phyloP scores from a whole-genome alignment of 2,329 filamentous ascomycete species.

The Calonectria hongkongensis region DNA sequence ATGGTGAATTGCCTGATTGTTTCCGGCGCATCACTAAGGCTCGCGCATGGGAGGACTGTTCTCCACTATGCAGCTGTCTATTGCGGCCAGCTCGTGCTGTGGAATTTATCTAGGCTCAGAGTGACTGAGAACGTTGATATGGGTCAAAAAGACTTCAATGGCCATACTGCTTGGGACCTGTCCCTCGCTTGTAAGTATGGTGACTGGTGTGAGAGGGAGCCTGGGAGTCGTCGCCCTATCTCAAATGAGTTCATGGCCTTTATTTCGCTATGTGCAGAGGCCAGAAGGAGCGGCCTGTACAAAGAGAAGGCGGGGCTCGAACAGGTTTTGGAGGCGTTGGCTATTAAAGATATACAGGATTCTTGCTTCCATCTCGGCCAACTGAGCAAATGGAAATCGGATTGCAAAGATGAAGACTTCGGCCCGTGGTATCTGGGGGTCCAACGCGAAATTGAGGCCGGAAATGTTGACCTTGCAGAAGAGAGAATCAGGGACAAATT shows the following conservation, averaged over 20 bases:
- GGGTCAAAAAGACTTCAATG: background rate
- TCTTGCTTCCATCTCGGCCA: background rate
- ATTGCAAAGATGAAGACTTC: background rate
- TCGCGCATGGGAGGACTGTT: background rate
- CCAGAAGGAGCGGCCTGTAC: background rate
- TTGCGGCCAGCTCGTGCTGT: background rate
- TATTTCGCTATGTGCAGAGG: background rate
- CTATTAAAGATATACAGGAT: background rate
- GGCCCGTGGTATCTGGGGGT: background rate
- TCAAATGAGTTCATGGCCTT: background rate
- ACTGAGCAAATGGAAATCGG: background rate
- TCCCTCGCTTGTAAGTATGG: background rate
- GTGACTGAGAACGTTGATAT: no score
- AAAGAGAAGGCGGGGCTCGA: background rate
- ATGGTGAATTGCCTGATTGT: background rate
- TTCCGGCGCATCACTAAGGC: background rate
- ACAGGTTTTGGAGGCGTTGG: background rate
- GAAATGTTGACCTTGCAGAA: background rate
- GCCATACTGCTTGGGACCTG: background rate
- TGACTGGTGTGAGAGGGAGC: no score
- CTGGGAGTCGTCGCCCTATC: no score
- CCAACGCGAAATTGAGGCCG: background rate
- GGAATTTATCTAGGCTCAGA: background rate
- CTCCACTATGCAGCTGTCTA: background rate
- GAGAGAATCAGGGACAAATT: background rate